These are phyloP conservation scores for Pichia thaimueangensis DNA, from an alignment of 805 yeast species.

Conservation along the genomic window DNA sequence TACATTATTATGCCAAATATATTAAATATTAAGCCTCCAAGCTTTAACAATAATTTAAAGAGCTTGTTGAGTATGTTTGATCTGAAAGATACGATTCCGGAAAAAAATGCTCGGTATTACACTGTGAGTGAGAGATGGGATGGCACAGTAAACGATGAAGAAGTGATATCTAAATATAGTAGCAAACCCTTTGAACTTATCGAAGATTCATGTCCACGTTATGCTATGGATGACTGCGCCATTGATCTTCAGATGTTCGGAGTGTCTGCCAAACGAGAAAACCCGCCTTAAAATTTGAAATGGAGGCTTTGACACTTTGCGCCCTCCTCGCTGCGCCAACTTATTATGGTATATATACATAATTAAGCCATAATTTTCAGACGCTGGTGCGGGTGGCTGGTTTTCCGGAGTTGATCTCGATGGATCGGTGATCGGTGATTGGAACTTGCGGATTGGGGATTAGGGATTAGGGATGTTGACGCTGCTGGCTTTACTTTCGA, in stretches of 20 bases:
- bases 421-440: too few relatives aligned
- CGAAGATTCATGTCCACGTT: conserved; percentile 47
- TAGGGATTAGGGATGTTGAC: too few relatives aligned
- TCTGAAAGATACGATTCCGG: conserved; percentile 21
- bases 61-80: conserved; percentile 22
- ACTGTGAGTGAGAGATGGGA: conserved; percentile 20
- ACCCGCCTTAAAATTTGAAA: conserved; percentile 27
- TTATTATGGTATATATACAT: too few relatives aligned
- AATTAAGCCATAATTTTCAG: too few relatives aligned
- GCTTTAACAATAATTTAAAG: conserved; percentile 26
- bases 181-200: conserved; percentile 50
- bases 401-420: too few relatives aligned
- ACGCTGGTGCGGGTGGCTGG: too few relatives aligned
- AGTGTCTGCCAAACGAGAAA: conserved; percentile 40
- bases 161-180: conserved; percentile 31
- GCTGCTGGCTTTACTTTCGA: too few relatives aligned
- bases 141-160: conserved; percentile 11
- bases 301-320: too few relatives aligned
- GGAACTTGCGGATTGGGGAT: too few relatives aligned
- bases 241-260: conserved; percentile 49
- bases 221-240: conserved; percentile 46
- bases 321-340: too few relatives aligned
- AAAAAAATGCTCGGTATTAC: conserved; percentile 16
- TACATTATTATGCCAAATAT: conserved; percentile 16
- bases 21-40: conserved; percentile 29